Conservation (phyloP, 345 rosid species). For the Citrus mangshanensis region DNA sequence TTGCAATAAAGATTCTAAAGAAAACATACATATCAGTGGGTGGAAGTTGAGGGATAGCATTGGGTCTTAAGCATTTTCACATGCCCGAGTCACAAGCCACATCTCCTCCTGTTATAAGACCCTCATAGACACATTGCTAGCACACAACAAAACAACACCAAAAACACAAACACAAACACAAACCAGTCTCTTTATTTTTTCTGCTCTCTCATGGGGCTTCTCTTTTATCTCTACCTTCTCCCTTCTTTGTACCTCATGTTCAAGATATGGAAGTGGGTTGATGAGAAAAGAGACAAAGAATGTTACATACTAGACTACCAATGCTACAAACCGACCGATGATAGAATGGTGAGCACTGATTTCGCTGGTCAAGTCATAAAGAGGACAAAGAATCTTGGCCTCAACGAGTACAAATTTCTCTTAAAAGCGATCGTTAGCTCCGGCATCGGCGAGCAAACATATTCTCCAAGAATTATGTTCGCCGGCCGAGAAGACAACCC, state of each 20-base stretch:
- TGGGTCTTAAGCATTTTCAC: constrained; percentile 22
- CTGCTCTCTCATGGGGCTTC: constrained; percentile 33
- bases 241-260: constrained; percentile 31
- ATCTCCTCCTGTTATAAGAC: constrained; percentile 3
- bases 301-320: constrained; percentile 67
- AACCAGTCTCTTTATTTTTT: not conserved
- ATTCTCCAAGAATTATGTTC: constrained; percentile 59
- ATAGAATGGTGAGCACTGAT: constrained; percentile 49
- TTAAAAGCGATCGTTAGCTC: constrained; percentile 67
- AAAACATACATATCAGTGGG: constrained; percentile 22
- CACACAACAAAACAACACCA: not conserved
- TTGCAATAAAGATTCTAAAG: constrained; percentile 21
- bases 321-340: constrained; percentile 56
- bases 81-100: constrained; percentile 8
- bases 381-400: constrained; percentile 48
- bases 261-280: constrained; percentile 39
- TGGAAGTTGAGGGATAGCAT: constrained; percentile 41
- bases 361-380: constrained; percentile 43
- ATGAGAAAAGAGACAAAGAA: constrained; percentile 38
- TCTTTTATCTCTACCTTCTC: constrained; percentile 29
- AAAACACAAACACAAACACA: not conserved
- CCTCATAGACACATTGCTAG: not conserved
- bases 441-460: constrained; percentile 68
- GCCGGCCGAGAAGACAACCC: constrained; percentile 61
- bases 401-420: constrained; percentile 60